Percentiles rank a stretch among this genome's conserved stretches.
These are phyloP conservation scores for Neurospora africana DNA, from an alignment of 495 filamentous ascomycete species.

Conservation along the genomic window DNA sequence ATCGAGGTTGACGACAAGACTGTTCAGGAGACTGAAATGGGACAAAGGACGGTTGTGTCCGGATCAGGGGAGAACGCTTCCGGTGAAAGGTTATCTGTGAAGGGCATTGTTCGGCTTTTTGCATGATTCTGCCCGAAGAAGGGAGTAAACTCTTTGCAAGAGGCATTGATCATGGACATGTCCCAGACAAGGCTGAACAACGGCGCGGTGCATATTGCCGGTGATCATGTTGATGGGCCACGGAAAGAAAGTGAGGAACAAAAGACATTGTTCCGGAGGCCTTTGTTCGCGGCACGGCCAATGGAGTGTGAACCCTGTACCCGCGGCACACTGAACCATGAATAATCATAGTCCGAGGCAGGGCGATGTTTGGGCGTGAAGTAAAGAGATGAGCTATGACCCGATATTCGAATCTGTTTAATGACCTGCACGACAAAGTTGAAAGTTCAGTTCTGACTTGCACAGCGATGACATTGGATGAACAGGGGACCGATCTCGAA, in stretches of 20 bases:
- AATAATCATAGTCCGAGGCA: background rate
- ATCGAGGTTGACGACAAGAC: background rate
- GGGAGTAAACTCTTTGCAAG: background rate
- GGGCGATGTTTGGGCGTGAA: background rate
- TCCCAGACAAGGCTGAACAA: background rate
- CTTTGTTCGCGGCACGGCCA: background rate
- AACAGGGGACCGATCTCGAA: background rate
- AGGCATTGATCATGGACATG: background rate
- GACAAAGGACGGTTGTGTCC: background rate
- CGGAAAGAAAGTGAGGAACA: background rate
- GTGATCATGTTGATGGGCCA: background rate
- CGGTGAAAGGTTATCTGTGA: background rate
- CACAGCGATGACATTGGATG: background rate
- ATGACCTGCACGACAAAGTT: background rate
- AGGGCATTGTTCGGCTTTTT: background rate
- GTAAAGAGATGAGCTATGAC: background rate
- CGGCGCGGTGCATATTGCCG: background rate
- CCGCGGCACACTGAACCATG: background rate
- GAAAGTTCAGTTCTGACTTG: background rate
- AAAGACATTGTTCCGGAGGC: background rate
- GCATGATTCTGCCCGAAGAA: background rate
- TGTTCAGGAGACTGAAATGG: background rate
- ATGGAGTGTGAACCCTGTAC: background rate
- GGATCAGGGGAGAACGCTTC: background rate
- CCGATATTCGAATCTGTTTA: background rate